phyloP scores from a whole-genome alignment of 192 early-diverging fungal species.

The Linnemannia schmuckeri region DNA sequence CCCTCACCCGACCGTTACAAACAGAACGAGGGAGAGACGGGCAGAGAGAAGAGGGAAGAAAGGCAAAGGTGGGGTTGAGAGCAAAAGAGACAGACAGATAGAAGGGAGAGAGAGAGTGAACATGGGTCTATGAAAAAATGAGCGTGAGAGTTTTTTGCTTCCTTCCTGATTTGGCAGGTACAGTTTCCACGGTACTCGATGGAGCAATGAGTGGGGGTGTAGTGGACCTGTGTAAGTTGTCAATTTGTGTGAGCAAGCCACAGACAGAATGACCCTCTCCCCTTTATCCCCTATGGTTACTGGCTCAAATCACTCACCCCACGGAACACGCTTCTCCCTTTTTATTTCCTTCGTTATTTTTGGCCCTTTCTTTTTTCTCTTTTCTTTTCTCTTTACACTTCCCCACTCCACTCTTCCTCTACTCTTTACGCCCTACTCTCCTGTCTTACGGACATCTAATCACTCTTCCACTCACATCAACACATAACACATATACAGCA shows the following conservation, averaged over 20 bases:
- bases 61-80: constrained; percentile 5
- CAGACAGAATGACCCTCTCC: neutral
- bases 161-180: constrained; percentile 33
- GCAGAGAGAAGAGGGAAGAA: neutral
- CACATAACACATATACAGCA: constrained; percentile 9
- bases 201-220: neutral
- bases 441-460: neutral
- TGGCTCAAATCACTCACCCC: neutral
- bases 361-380: neutral
- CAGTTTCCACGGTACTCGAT: constrained; percentile 9
- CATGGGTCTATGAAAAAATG: neutral
- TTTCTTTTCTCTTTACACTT: constrained; percentile 4
- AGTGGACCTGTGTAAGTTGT: neutral
- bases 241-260: neutral
- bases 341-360: neutral
- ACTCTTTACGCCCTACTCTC: neutral
- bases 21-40: neutral
- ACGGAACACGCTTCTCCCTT: neutral
- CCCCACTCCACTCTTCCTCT: constrained; percentile 6
- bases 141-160: constrained; percentile 27
- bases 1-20: neutral
- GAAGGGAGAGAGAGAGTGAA: neutral
- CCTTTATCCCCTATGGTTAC: neutral
- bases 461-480: neutral
- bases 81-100: neutral